Conservation (phyloP, 352 stramenopile species). For the Pythium dissimile region DNA sequence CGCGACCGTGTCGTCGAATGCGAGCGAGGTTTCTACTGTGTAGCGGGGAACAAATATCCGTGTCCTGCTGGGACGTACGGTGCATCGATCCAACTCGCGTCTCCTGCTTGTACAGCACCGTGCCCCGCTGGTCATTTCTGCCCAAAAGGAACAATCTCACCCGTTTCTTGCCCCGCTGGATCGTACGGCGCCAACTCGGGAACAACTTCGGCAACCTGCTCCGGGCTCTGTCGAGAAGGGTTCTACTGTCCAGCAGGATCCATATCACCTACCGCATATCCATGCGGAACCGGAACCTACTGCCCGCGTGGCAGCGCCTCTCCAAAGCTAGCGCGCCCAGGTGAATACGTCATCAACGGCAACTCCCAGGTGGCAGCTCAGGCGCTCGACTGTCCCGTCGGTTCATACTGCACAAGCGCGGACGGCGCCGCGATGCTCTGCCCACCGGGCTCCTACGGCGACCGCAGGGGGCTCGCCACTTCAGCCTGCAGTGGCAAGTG, state of each 20-base stretch:
- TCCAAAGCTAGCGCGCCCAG: conserved; percentile 15
- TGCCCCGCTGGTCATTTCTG: conserved; percentile 72
- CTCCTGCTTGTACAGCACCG: conserved; percentile 29
- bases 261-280: conserved; percentile 33
- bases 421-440: conserved; percentile 36
- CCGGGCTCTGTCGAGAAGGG: conserved; percentile 49
- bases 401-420: conserved; percentile 47
- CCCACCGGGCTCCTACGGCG: conserved; percentile 63
- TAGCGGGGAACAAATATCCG: conserved; percentile 25
- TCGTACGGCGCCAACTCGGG: conserved; percentile 52
- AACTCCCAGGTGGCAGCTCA: conserved; percentile 10
- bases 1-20: conserved; percentile 42
- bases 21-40: conserved; percentile 56
- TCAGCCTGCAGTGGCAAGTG: conserved; percentile 50
- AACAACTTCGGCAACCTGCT: conserved; percentile 38
- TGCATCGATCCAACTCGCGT: conserved; percentile 19
- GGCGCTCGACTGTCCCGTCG: conserved; percentile 28
- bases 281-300: conserved; percentile 32
- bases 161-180: conserved; percentile 44
- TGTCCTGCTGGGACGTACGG: conserved; percentile 63
- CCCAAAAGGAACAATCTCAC: conserved; percentile 22
- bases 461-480: conserved; percentile 29
- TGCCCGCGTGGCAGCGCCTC: conserved; percentile 36
- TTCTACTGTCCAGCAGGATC: conserved; percentile 63
- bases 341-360: conserved; percentile 39